Evolutionary conservation across 1,284 basidiomycete species (phyloP), one percentile per base, ranked within the genome.

Genomic region (Fistulinella cinereoalba): DNA sequence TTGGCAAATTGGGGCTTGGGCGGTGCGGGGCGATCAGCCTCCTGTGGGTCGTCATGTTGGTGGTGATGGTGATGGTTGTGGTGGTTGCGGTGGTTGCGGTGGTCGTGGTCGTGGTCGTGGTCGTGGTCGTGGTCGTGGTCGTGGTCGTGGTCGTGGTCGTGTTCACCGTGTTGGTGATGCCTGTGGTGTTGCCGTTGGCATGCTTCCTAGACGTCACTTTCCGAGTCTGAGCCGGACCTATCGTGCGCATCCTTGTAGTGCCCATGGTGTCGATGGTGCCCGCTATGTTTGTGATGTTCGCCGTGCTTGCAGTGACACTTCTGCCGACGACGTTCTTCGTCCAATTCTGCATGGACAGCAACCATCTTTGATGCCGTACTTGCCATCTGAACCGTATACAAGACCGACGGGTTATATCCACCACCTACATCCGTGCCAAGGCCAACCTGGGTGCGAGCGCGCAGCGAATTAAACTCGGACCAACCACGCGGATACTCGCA

Each of bases 371-470:
- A 85, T 13, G 88, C 81, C 33, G 87, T 81, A 56, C 84, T 87
- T 2, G 93, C 92, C 56, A 89, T 80, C 53, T 87, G 85, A 43
- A 98, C 77, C 6, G 81, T 76, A 12, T 78, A 82, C 33, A 97
- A 73, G 50, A 97, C 88, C 5, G 92, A 94, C 0, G 86, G 75
- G 9, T 83, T 83, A 63, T 83, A 89, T 0, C 92, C 92, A 12
- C 92, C 93, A 0, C 89, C 87, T 25, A 92, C 88, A 60, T 96
- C 93, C 37, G 89, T 93, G 3, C 94, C 93, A 10, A 97, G 72
- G 7, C 89, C 89, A 52, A 93, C 86, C 85, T 34, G 9, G 25
- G 12, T 27, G 25, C 25, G 25, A 27, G 25, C 25, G 6, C 25
- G n/a, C n/a, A n/a, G n/a, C 25, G 25, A 6, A 12, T 27, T 6